Evolutionary conservation across 2,329 filamentous ascomycete genomes (phyloP).

Genomic region (Fusarium begoniae): DNA sequence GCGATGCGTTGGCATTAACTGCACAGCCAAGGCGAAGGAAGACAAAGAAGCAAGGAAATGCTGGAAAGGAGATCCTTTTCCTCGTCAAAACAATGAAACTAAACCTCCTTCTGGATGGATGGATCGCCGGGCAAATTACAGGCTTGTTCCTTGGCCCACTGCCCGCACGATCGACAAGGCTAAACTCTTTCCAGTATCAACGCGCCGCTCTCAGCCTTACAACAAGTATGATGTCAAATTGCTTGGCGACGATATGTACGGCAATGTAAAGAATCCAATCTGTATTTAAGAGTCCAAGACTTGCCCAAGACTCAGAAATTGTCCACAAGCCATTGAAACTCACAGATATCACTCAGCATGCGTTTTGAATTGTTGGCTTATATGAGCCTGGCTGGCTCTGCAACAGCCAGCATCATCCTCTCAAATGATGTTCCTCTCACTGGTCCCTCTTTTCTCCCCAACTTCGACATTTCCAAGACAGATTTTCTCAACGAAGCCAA

Average conservation of each 20-base stretch:
- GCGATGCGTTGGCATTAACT: background rate
- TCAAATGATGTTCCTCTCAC: slow-evolving; percentile 33
- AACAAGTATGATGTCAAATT: background rate
- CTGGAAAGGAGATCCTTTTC: background rate
- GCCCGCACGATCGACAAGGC: background rate
- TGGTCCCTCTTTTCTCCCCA: slow-evolving; percentile 31
- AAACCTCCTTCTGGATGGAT: background rate
- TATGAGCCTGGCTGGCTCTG: background rate
- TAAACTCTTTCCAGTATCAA: background rate
- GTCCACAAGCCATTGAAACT: background rate
- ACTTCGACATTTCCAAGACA: slow-evolving; percentile 31
- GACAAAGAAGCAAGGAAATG: background rate
- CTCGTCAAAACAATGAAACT: background rate
- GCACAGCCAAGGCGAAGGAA: background rate
- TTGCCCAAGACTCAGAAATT: background rate
- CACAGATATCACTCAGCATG: background rate
- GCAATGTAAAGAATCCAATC: background rate
- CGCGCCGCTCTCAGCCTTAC: background rate
- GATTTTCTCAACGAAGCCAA: slow-evolving; percentile 6
- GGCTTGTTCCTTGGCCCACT: background rate
- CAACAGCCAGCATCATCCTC: slow-evolving; percentile 4
- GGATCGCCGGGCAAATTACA: background rate
- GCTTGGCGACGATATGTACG: background rate
- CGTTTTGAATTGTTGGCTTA: background rate
- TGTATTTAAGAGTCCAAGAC: background rate